phyloP scores from a whole-genome alignment of 2,329 filamentous ascomycete species.

The Colletotrichum sp. region DNA sequence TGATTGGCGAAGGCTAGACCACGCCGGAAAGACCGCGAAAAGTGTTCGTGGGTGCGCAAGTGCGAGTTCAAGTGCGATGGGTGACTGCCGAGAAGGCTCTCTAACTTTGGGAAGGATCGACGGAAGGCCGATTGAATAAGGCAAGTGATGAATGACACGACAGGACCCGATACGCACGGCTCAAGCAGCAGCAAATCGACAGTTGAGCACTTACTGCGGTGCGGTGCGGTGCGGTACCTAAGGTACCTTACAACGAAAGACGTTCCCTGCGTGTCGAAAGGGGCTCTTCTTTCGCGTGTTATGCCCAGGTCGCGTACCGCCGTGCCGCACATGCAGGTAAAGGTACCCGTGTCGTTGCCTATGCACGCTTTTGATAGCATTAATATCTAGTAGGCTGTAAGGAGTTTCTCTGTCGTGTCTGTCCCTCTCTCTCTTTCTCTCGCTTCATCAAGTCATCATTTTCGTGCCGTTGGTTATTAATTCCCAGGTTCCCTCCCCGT shows the following conservation, averaged over 20 bases:
- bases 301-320: neutral
- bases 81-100: neutral
- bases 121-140: neutral
- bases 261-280: neutral
- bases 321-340: neutral
- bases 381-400: neutral
- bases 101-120: conserved; percentile 6
- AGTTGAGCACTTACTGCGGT: neutral
- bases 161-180: neutral
- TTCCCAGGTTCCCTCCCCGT: neutral
- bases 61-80: neutral
- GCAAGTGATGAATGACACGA: neutral
- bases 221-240: neutral
- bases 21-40: neutral
- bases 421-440: neutral
- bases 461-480: neutral
- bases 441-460: neutral
- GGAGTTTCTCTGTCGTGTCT: neutral
- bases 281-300: neutral
- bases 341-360: neutral
- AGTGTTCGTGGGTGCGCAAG: neutral
- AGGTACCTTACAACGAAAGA: neutral
- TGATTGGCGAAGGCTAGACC: neutral
- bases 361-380: neutral
- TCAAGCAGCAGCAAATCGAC: neutral